A percentile compares a stretch with the other conserved stretches of the same genome.
Conservation (phyloP, 2,329 filamentous ascomycete species). For the Fusarium sp. region DNA sequence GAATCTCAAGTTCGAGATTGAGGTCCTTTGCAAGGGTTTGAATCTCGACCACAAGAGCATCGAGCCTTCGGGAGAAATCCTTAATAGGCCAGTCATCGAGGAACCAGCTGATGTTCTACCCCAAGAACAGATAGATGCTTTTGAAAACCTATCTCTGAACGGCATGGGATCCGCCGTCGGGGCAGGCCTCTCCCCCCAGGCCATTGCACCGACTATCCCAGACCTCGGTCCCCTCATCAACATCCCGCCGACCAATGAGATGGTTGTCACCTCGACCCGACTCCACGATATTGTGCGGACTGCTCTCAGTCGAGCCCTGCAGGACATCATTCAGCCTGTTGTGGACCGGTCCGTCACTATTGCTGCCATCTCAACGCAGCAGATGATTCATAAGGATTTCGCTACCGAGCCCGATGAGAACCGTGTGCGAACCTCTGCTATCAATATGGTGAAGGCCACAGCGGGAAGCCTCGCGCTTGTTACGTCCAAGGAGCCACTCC, state of each 20-base stretch:
- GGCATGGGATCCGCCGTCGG: constrained; percentile 72
- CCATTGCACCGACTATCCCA: constrained; percentile 80
- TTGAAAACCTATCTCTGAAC: constrained; percentile 82
- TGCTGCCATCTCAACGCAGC: constrained; percentile 92
- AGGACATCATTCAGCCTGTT: constrained; percentile 96
- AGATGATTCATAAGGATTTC: constrained; percentile 96
- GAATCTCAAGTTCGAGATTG: constrained; percentile 98
- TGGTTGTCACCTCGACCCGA: constrained; percentile 74
- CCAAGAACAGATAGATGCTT: constrained; percentile 76
- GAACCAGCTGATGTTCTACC: constrained; percentile 66
- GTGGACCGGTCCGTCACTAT: constrained; percentile 98
- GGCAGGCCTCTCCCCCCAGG: constrained; percentile 77
- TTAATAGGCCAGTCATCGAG: constrained; percentile 73
- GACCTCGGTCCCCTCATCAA: constrained; percentile 81
- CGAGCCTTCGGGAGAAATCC: constrained; percentile 84
- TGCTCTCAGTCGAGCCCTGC: constrained; percentile 87
- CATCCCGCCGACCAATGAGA: constrained; percentile 81
- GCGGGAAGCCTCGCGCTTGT: constrained; percentile 93
- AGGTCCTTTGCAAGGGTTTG: constrained; percentile 92
- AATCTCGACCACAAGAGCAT: constrained; percentile 92
- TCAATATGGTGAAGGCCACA: constrained; percentile 93
- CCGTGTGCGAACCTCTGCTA: constrained; percentile 81
- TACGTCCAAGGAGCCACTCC: constrained; percentile 96
- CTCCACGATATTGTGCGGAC: constrained; percentile 79
- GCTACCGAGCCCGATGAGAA: constrained; percentile 90